Evolutionary conservation across 2,329 filamentous ascomycete genomes (phyloP), one percentile per base, ranked within the genome.

Genomic region (Colletotrichum tamarilloi): DNA sequence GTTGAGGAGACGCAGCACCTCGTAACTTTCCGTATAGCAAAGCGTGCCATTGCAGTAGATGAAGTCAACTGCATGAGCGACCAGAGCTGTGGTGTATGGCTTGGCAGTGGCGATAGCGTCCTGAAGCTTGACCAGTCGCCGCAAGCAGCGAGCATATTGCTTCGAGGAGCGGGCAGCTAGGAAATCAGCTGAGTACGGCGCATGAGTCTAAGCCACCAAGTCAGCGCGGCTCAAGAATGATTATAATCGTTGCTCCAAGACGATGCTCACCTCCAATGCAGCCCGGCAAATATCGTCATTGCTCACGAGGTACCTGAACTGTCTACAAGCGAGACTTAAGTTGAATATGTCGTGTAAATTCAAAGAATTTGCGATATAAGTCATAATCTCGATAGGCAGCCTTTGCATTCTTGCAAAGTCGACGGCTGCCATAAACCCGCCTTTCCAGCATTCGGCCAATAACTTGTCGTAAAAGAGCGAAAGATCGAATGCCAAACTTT

Each of bases 311-410:
- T 82, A 85, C 69, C 84, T 82, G 38, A 94, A 84, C 24, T 85
- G 83, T 6, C 81, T 84, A 74, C 89, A 90, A 55, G 86, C 86
- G 58, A 85, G 83, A 53, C 88, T 87, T 56, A 93, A 81, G 74
- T 88, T 84, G 72, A 91, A 86, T 52, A 90, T 84, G 75, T 93
- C 90, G 59, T 90, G 85, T 30, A 92, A 81, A 22, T 87, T 84
- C 46, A 94, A 84, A 68, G 85, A 81, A 7, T 83, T 83, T 8
- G 87, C 85, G 64, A 94, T 87, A 64, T 88, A 85, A 62, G 88
- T 88, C 32, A 93, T 81, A n/a, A 94, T 84, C 80, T 94, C 92
- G 77, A 89, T 91, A 0, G 92, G 92, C 14, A 94, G 72, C 19
- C 72, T 38, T 62, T 74, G 72, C 72, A 74, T 74, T 2, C 49